A percentile compares a stretch with the other conserved stretches of the same genome.
These are phyloP conservation scores for Candida quercuum DNA, from an alignment of 805 yeast genomes.

Conservation along the genomic window DNA sequence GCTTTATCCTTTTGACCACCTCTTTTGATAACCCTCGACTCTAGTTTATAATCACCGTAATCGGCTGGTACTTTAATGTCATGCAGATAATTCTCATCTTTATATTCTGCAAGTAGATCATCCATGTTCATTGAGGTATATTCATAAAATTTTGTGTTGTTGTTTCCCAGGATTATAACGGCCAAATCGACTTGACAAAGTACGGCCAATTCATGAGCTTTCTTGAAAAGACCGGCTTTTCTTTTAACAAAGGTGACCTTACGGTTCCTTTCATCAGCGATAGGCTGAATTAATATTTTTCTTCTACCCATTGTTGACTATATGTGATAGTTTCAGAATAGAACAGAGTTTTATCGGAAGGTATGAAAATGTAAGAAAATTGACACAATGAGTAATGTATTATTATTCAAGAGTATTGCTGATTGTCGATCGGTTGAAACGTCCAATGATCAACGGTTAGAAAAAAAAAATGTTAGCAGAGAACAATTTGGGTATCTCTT, in stretches of 20 bases:
- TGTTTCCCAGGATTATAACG: slow-evolving; percentile 79
- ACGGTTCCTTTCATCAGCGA: slow-evolving; percentile 81
- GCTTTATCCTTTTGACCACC: background rate
- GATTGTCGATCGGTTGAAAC: no score
- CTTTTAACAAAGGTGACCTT: slow-evolving; percentile 88
- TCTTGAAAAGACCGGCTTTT: slow-evolving; percentile 86
- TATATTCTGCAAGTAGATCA: slow-evolving; percentile 39
- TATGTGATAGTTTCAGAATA: no score
- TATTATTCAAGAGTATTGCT: no score
- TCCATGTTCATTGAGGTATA: slow-evolving; percentile 67
- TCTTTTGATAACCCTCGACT: slow-evolving; percentile 22
- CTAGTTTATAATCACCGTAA: slow-evolving; percentile 53
- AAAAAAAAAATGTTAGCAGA: no score
- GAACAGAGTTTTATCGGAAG: no score
- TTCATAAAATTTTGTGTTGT: slow-evolving; percentile 73
- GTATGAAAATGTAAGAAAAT: no score
- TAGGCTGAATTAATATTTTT: slow-evolving; percentile 89
- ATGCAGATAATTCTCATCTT: slow-evolving; percentile 31
- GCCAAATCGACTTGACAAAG: slow-evolving; percentile 92
- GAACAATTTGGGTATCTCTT: no score
- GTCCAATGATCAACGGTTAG: no score
- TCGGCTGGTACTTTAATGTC: slow-evolving; percentile 63
- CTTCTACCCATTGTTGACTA: slow-evolving; percentile 81
- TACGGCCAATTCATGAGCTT: slow-evolving; percentile 60
- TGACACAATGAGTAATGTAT: no score